Evolutionary conservation across 2,329 filamentous ascomycete genomes (phyloP), one percentile per base, ranked within the genome.

Genomic region (Xylariomycetidae sp.): DNA sequence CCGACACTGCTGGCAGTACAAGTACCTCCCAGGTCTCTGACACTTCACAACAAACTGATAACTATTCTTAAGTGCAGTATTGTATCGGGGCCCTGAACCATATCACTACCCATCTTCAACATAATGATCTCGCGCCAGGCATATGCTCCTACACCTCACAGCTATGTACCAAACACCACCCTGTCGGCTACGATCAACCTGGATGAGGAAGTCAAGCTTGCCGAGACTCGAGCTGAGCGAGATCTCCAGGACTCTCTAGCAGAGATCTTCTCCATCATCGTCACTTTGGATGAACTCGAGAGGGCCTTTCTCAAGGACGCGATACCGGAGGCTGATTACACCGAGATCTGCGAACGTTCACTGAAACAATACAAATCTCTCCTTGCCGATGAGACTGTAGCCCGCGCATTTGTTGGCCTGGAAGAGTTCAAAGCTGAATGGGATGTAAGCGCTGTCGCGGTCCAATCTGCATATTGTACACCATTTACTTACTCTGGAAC

Each of bases 341-440:
- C 89, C 2, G 92, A 97, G 56, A 95, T 92, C 46, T 98, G 94
- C 69, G 86, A 89, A 56, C 80, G 92, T 25, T 77, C 95, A 39
- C 64, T 98, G 50, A 94, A 95, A 63, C 92, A 98, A 66, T 98
- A 98, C 70, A 94, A 90, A 61, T 94, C 88, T 37, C 88, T 94
- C 42, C 67, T 98, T 18, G 82, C 85, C 18, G 88, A 97, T 56
- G 90, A 97, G 48, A 83, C 77, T 2, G 92, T 98, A n/a, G 76
- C 84, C n/a, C 77, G 72, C 25, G 87, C 86, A 27, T 98, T 97
- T 58, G 81, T 80, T 11, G 87, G 89, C 42, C 62, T 98, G 29
- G 92, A 97, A 44, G 82, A 82, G 16, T 98, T 98, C 65, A 96
- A 94, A 61, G 72, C 75, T 25, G 82, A 85, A 55, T 98, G 92